Conservation (phyloP, 345 rosid genomes). For the Arabidopsis arenosa region DNA sequence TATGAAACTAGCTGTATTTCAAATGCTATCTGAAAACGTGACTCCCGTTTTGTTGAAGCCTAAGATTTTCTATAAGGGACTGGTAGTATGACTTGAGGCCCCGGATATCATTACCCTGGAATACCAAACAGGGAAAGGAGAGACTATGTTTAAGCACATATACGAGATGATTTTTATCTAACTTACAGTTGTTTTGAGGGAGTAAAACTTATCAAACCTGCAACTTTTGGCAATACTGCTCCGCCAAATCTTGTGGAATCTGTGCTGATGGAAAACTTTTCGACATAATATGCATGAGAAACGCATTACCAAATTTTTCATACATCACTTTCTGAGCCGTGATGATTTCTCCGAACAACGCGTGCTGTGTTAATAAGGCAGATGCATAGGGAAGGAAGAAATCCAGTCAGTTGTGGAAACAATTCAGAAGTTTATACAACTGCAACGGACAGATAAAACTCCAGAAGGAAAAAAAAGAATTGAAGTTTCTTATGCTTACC, state of each 20-base stretch:
- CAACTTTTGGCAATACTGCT: constrained; percentile 86
- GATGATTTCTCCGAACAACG: constrained; percentile 85
- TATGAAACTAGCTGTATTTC: constrained; percentile 12
- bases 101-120: constrained; percentile 81
- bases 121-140: constrained; percentile 22
- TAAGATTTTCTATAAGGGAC: constrained; percentile 69
- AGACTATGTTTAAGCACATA: constrained; percentile 16
- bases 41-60: constrained; percentile 79
- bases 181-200: neutral
- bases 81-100: constrained; percentile 71
- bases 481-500: constrained; percentile 52
- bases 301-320: constrained; percentile 84
- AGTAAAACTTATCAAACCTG: constrained; percentile 59
- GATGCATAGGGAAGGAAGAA: constrained; percentile 26
- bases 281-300: constrained; percentile 66
- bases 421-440: constrained; percentile 4
- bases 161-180: neutral
- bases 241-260: constrained; percentile 74
- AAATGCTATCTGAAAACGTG: constrained; percentile 83
- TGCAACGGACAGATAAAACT: constrained; percentile 2
- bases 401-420: constrained; percentile 3
- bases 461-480: neutral
- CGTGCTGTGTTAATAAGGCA: constrained; percentile 60
- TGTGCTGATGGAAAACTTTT: constrained; percentile 59
- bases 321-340: constrained; percentile 92